Percentiles rank a stretch among this genome's conserved stretches.
Evolutionary conservation across 225 moss, liverwort and hornwort species (phyloP).

Genomic region (Asterella californica): DNA sequence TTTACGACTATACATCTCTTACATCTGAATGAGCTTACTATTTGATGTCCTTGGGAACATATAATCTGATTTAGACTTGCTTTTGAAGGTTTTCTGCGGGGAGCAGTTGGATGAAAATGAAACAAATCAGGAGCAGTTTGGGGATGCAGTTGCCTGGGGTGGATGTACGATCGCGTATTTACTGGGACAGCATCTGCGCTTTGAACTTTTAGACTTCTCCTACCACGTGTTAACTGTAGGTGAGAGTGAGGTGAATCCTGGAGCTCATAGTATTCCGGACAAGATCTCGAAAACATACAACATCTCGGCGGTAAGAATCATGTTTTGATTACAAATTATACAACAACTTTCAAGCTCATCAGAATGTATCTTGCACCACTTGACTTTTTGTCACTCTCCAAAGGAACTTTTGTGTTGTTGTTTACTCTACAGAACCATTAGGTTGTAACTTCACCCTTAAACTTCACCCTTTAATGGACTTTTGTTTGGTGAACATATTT

Average conservation of each 20-base stretch:
- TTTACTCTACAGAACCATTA: background rate
- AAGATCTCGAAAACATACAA: slow-evolving; percentile 64
- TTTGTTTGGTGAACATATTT: background rate
- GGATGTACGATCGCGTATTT: slow-evolving; percentile 89
- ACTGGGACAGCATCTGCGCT: slow-evolving; percentile 75
- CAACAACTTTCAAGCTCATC: background rate
- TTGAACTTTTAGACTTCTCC: slow-evolving; percentile 88
- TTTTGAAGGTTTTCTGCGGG: slow-evolving; percentile 45
- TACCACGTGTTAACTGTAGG: slow-evolving; percentile 80
- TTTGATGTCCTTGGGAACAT: background rate
- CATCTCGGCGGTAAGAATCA: slow-evolving; percentile 58
- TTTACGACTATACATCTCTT: background rate
- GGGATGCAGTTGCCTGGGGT: slow-evolving; percentile 94
- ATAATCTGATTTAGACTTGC: background rate
- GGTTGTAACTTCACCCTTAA: background rate
- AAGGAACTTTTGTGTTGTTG: background rate
- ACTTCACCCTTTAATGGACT: background rate
- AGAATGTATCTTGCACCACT: background rate
- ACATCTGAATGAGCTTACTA: background rate
- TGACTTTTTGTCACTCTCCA: background rate
- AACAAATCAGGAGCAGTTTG: slow-evolving; percentile 77
- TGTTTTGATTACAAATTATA: background rate
- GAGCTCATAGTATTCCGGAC: slow-evolving; percentile 65
- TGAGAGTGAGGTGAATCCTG: slow-evolving; percentile 75
- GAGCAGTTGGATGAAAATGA: slow-evolving; percentile 58